Base-by-base conservation (phyloP, 2,329 filamentous ascomycete species). In the Dactylellina sp. region DNA sequence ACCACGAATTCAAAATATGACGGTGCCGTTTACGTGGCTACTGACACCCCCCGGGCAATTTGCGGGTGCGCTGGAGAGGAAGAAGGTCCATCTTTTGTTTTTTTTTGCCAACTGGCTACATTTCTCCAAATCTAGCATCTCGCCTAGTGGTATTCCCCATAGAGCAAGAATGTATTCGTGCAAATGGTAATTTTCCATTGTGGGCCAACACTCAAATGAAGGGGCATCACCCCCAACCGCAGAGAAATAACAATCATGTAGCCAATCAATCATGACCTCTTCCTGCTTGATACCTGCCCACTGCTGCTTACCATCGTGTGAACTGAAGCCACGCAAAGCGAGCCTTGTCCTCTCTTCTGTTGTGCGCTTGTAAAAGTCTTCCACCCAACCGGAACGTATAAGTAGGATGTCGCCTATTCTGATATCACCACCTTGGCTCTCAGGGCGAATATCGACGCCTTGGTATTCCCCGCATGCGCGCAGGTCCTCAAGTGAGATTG, bases 241-340 rank as follows among this genome's bases (percentile, higher is more conserved):
- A 0, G 89, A 83, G 76, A 92, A 91, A 59, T 89, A 88, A 76
- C 85, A 86, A 78, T 91, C 88, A 82, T 90, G 89, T 70, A 91
- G 75, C 89, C 89, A 92, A 60, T 86, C 84, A 6, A 87, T 81
- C 2, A 88, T 84, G 47, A 84, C 84, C 52, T 86, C 81, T 55
- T 86, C 84, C 75, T 86, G 85, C 50, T 82, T 82, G 1, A 87
- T 65, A 0, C 86, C 86, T 0, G 83, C 83, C 77, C 83, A 87
- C 7, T 80, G 62, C 53, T 83, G 79, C 1, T 82, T 80, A 6
- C 82, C 82, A 42, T 82, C 80, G 24, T 79, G 77, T 0, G 81
- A 76, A 1, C 22, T 37, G 32, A 20, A 39, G 2, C 75, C 57
- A 7, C 42, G 46, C 16, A 14, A 32, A 22, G 37, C 12, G 6